phyloP scores from a whole-genome alignment of 768 basidiomycete species.

The Podaxis sp. region DNA sequence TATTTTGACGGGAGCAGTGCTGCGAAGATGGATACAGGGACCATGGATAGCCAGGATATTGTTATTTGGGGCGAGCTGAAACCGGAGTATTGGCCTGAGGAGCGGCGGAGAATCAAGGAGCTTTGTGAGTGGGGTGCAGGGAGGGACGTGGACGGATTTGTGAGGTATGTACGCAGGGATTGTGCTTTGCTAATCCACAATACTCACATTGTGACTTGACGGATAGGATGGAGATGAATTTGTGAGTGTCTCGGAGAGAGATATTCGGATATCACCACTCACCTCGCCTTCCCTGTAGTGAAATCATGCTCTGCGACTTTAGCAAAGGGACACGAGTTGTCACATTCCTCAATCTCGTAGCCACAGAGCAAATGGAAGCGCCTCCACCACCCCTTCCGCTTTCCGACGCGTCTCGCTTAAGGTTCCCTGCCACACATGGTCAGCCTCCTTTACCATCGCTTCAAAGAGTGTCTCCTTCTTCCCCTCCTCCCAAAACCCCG shows the following conservation, averaged over 20 bases:
- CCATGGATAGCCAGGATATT: constrained; percentile 49
- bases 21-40: constrained; percentile 38
- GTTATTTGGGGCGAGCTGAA: constrained; percentile 37
- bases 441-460: not conserved
- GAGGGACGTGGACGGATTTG: not conserved
- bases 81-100: constrained; percentile 25
- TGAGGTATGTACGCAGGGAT: not conserved
- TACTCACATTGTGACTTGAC: not conserved
- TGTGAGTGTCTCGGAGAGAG: not conserved
- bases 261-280: not conserved
- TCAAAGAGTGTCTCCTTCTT: not conserved
- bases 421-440: not conserved
- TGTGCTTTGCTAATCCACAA: not conserved
- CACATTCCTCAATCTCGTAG: not conserved
- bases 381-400: not conserved
- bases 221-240: not conserved
- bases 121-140: not conserved
- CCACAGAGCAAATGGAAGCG: not conserved
- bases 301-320: not conserved
- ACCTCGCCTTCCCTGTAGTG: not conserved
- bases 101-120: constrained; percentile 32
- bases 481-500: not conserved
- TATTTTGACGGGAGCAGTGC: constrained; percentile 57
- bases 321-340: not conserved
- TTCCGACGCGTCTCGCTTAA: not conserved